A percentile compares a stretch with the other conserved stretches of the same genome.
phyloP scores from a whole-genome alignment of 1,284 basidiomycete species.

The Fistulinella cinereoalba region DNA sequence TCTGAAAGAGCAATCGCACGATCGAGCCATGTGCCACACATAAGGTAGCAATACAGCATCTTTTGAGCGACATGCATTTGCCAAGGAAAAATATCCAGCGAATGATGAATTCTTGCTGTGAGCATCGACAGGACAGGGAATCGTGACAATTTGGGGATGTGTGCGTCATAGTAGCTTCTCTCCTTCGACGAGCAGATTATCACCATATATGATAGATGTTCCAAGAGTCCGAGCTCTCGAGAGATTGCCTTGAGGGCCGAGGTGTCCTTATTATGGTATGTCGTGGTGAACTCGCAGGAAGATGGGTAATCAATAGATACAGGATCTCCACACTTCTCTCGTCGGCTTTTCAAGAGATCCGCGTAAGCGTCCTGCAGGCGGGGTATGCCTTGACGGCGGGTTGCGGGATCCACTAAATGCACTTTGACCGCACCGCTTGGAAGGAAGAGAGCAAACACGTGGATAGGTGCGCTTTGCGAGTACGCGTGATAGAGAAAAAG shows the following conservation, averaged over 20 bases:
- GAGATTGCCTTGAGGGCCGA: slow-evolving; percentile 87
- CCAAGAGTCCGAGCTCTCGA: slow-evolving; percentile 78
- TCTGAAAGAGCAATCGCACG: slow-evolving; percentile 81
- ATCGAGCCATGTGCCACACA: slow-evolving; percentile 77
- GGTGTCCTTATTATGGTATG: slow-evolving; percentile 78
- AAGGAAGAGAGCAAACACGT: slow-evolving; percentile 90
- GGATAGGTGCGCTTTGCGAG: slow-evolving; percentile 70
- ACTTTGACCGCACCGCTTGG: slow-evolving; percentile 73
- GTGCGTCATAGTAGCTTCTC: slow-evolving; percentile 79
- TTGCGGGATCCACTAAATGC: slow-evolving; percentile 89
- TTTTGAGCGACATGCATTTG: slow-evolving; percentile 69
- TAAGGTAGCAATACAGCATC: slow-evolving; percentile 84
- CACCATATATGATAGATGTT: slow-evolving; percentile 70
- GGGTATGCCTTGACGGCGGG: slow-evolving; percentile 78
- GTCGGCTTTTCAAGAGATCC: slow-evolving; percentile 50
- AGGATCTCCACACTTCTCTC: slow-evolving; percentile 39
- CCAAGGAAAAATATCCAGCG: slow-evolving; percentile 77
- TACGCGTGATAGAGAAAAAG: slow-evolving; percentile 91
- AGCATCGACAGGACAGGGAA: slow-evolving; percentile 91
- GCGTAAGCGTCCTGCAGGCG: slow-evolving; percentile 76
- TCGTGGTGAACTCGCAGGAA: slow-evolving; percentile 66
- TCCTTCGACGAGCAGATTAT: slow-evolving; percentile 88
- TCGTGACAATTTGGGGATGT: slow-evolving; percentile 70
- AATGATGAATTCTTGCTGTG: slow-evolving; percentile 70
- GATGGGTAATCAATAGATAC: slow-evolving; percentile 67